phyloP scores from a whole-genome alignment of 2,329 filamentous ascomycete species.

The Xylariaceae sp. region DNA sequence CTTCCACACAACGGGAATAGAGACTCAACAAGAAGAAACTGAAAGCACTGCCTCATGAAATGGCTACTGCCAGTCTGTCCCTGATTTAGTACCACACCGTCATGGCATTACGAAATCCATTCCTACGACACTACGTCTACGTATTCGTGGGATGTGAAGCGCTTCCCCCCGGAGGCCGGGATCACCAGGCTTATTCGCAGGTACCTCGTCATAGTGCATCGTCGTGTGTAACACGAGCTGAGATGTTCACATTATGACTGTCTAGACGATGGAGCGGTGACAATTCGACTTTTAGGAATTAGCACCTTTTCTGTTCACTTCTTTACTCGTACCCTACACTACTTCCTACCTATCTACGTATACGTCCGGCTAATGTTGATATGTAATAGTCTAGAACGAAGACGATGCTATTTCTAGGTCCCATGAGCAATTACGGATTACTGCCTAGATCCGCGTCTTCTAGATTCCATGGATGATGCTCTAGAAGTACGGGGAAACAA shows the following conservation, averaged over 20 bases:
- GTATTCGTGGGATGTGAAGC: neutral
- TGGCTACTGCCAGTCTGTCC: no score
- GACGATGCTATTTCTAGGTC: neutral
- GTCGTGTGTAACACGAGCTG: neutral
- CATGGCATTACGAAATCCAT: neutral
- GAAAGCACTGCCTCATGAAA: no score
- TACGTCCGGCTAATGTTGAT: no score
- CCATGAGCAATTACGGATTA: neutral
- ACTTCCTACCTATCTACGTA: neutral
- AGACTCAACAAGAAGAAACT: no score
- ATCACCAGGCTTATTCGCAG: neutral
- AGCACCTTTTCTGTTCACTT: neutral
- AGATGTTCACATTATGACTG: neutral
- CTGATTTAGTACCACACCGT: neutral
- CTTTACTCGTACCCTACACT: neutral
- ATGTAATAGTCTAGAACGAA: neutral
- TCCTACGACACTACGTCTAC: neutral
- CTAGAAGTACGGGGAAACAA: neutral
- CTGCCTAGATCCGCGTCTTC: neutral
- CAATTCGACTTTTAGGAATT: neutral
- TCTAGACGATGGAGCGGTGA: neutral
- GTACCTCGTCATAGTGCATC: slow-evolving; percentile 4
- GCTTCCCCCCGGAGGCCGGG: neutral
- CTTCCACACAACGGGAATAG: no score
- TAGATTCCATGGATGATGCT: neutral